Percentiles rank a stretch among this genome's conserved stretches.
These are phyloP conservation scores for Rhizopogon parksii DNA, from an alignment of 1,284 basidiomycete species.

Conservation along the genomic window DNA sequence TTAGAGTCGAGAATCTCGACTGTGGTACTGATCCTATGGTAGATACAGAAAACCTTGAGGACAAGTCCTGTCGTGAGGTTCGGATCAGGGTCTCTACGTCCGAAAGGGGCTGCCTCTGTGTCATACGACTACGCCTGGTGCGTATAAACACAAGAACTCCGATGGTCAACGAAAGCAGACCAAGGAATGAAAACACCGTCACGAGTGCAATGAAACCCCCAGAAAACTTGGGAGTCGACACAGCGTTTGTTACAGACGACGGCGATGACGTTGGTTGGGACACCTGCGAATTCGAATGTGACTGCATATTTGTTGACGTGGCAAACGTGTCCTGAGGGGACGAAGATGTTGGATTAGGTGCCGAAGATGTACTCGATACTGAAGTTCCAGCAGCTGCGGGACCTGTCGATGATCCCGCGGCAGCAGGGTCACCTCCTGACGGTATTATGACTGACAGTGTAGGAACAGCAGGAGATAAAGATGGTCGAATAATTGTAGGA, in stretches of 20 bases:
- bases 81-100: neutral
- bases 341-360: neutral
- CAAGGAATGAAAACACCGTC: slow-evolving; percentile 19
- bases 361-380: neutral
- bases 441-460: neutral
- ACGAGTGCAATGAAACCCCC: slow-evolving; percentile 24
- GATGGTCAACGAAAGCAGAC: slow-evolving; percentile 16
- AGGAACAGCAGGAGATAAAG: neutral
- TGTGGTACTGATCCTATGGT: neutral
- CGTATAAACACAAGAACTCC: slow-evolving; percentile 10
- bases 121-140: slow-evolving; percentile 4
- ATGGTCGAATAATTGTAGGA: neutral
- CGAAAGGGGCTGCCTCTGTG: neutral
- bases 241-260: neutral
- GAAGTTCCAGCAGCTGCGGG: neutral
- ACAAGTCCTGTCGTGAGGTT: neutral
- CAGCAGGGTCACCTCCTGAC: neutral
- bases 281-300: neutral
- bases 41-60: slow-evolving; percentile 6
- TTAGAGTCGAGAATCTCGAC: neutral
- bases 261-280: neutral
- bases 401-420: neutral
- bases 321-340: neutral
- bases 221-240: slow-evolving; percentile 10
- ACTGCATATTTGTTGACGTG: neutral